Evolutionary conservation across 495 filamentous ascomycete species (phyloP).

Genomic region (Xylaria acuta): DNA sequence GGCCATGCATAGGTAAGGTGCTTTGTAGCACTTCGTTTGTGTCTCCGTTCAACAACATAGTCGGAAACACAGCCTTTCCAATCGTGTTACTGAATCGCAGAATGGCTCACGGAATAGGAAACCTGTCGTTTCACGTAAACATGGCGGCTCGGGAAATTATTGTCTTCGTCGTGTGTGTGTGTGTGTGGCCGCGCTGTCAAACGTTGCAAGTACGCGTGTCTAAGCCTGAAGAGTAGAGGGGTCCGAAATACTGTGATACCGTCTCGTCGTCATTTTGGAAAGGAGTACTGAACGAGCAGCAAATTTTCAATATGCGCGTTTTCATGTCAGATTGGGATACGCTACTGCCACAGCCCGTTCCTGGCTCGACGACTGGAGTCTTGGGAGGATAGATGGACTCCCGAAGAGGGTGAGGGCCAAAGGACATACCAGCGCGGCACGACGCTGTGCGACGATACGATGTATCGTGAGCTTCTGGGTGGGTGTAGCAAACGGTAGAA

Average conservation of each 20-base stretch:
- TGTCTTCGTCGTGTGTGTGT: neutral
- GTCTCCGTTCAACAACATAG: neutral
- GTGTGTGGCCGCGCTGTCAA: neutral
- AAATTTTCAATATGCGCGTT: neutral
- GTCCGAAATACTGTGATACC: neutral
- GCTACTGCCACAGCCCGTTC: neutral
- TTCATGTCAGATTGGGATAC: neutral
- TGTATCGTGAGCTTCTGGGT: neutral
- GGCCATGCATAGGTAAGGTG: neutral
- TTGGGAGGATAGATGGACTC: neutral
- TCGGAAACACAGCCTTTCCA: neutral
- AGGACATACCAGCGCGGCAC: neutral
- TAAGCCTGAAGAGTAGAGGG: neutral
- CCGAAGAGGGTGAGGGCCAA: neutral
- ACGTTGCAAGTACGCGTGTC: constrained; percentile 1
- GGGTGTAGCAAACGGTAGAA: neutral
- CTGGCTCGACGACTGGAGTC: neutral
- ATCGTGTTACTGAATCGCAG: neutral
- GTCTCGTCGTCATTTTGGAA: neutral
- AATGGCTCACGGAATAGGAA: constrained; percentile 1
- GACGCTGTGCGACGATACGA: neutral
- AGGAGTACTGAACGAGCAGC: neutral
- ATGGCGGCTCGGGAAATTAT: neutral
- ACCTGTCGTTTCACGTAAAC: neutral
- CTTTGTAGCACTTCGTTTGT: neutral